Base-by-base conservation (phyloP, 2,329 filamentous ascomycete species). In the Epichloe elymi region DNA sequence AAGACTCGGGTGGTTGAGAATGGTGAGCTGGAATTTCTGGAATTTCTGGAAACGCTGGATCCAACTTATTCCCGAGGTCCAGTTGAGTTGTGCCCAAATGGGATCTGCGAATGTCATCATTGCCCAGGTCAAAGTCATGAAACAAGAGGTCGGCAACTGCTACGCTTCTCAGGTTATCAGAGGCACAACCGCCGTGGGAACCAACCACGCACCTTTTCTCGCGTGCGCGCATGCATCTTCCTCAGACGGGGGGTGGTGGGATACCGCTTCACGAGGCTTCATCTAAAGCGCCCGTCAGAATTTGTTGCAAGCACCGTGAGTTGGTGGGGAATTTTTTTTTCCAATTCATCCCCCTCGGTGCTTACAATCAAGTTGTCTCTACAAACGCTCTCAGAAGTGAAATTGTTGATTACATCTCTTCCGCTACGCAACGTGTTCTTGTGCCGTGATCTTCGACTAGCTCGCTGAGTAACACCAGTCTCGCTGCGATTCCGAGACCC, bases 401-500 rank as follows among this genome's bases (percentile, higher is more conserved):
- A 85, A 19, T 74, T 74, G 6, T 70, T 63, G 63, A 81, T 74
- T 7, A 82, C 67, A 40, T 75, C 72, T 49, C 69, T 70, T 14
- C 69, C 63, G 0, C 67, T 68, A 5, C 61, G 59, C 37, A 69
- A 53, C 12, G 49, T 58, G n/a, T 63, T 61, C 36, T 62, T 56
- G 12, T 39, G 39, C 26, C 44, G 48, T n/a, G 48, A 11, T 33
- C 33, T 44, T 12, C 17, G 49, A 39, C 23, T 3, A 5, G 10
- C 40, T 37, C 19, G 49, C 17, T 1, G 30, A 35, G 30, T 38
- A n/a, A 11, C 19, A 26, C 12, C 43, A 15, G 8, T 33, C 23
- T 38, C 39, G 3, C 17, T 12, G 12, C 39, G 26, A 17, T 23
- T 15, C 7, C 45, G 14, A 40, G 8, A 5, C 23, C 15, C 39